Conservation (phyloP, 2,329 filamentous ascomycete genomes). For the Exophiala mesophila region DNA sequence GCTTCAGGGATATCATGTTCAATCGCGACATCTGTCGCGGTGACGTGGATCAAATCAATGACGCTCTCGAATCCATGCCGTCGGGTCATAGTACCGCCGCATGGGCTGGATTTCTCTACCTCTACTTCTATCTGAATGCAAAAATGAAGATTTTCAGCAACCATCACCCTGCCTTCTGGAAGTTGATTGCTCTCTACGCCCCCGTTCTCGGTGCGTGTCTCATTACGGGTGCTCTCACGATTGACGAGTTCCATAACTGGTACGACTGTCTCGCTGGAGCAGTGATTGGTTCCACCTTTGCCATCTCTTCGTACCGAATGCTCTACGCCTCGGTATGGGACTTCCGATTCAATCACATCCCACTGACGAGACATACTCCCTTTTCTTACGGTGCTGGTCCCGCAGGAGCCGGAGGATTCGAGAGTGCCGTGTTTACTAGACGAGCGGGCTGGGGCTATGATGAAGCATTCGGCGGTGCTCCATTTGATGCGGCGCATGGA, state of each 20-base stretch:
- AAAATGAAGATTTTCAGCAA: slow-evolving; percentile 72
- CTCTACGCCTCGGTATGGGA: slow-evolving; percentile 65
- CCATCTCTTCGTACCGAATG: slow-evolving; percentile 63
- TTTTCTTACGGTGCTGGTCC: slow-evolving; percentile 47
- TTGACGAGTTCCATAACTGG: slow-evolving; percentile 71
- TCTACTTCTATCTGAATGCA: slow-evolving; percentile 70
- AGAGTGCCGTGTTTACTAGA: slow-evolving; percentile 54
- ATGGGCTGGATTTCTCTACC: slow-evolving; percentile 45
- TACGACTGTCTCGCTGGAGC: slow-evolving; percentile 67
- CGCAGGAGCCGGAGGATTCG: slow-evolving; percentile 42
- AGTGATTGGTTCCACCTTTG: slow-evolving; percentile 60
- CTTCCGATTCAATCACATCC: slow-evolving; percentile 63
- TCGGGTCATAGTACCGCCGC: slow-evolving; percentile 70
- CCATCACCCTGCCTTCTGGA: slow-evolving; percentile 71
- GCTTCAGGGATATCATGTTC: slow-evolving; percentile 60
- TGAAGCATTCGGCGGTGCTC: slow-evolving; percentile 38
- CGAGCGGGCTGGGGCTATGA: slow-evolving; percentile 57
- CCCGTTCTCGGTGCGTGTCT: slow-evolving; percentile 64
- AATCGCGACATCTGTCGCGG: slow-evolving; percentile 67
- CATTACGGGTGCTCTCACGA: slow-evolving; percentile 65
- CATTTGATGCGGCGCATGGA: slow-evolving; percentile 36
- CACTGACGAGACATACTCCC: slow-evolving; percentile 54
- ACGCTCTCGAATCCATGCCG: slow-evolving; percentile 66
- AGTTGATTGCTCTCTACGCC: slow-evolving; percentile 59
- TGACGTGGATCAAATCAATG: slow-evolving; percentile 59